Evolutionary conservation across 2,329 filamentous ascomycete genomes (phyloP).

Genomic region (Thelonectria blattea): DNA sequence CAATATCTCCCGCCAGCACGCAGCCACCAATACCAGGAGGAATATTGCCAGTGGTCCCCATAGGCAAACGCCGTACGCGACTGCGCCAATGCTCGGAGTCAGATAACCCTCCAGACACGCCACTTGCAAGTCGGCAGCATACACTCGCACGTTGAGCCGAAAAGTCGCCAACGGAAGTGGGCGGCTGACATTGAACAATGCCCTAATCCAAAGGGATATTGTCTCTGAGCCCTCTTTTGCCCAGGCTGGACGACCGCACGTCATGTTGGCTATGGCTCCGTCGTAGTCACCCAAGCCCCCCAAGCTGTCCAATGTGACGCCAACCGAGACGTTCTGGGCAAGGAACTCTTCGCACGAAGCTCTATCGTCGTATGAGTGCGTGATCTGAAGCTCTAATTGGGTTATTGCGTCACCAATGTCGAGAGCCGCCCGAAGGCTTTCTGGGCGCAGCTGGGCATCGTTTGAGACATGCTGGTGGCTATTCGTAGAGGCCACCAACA

Average conservation of each 20-base stretch:
- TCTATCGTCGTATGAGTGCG: background rate
- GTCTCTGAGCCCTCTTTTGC: background rate
- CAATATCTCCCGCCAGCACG: conserved; percentile 24
- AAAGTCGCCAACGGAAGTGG: conserved; percentile 29
- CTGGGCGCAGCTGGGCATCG: conserved; percentile 11
- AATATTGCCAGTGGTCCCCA: conserved; percentile 26
- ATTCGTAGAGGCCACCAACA: conserved; percentile 1
- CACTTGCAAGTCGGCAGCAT: conserved; percentile 21
- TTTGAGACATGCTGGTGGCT: conserved; percentile 13
- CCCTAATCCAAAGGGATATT: background rate
- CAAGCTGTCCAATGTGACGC: conserved; percentile 25
- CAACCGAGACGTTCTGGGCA: conserved; percentile 17
- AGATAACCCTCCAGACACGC: conserved; percentile 26
- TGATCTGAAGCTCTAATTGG: background rate
- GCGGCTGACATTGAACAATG: conserved; percentile 39
- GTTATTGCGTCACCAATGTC: conserved; percentile 12
- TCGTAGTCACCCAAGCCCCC: conserved; percentile 26
- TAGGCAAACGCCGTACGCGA: conserved; percentile 8
- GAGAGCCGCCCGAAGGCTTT: conserved; percentile 10
- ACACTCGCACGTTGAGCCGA: conserved; percentile 24
- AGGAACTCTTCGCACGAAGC: conserved; percentile 13
- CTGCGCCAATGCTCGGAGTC: conserved; percentile 27
- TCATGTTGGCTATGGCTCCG: conserved; percentile 26
- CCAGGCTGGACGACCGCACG: conserved; percentile 9
- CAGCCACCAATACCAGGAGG: conserved; percentile 25